A percentile compares a stretch with the other conserved stretches of the same genome.
Evolutionary conservation across 768 basidiomycete genomes (phyloP).

Genomic region (Amanita rimosa): DNA sequence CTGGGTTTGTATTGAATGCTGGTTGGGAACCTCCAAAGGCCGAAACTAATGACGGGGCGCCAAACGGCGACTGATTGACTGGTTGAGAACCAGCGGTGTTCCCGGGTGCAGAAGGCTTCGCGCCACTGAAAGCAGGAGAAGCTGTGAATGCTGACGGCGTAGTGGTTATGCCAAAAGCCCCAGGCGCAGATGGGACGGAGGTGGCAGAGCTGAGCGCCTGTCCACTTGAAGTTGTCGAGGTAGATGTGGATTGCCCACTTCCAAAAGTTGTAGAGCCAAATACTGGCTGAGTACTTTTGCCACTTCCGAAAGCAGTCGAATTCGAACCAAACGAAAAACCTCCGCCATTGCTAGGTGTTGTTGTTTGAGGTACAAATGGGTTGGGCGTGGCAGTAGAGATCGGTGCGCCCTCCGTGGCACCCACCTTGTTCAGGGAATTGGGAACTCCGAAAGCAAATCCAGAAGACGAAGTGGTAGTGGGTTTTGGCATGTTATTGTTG

Average conservation of each 20-base stretch:
- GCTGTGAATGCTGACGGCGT: background rate
- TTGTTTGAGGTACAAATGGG: background rate
- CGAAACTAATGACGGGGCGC: background rate
- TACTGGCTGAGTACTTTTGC: background rate
- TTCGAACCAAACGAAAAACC: background rate
- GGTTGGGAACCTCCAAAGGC: background rate
- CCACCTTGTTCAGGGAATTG: conserved; percentile 10
- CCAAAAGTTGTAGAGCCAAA: background rate
- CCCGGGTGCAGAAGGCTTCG: background rate
- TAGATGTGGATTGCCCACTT: background rate
- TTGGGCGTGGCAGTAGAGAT: conserved; percentile 2
- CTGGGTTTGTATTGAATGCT: background rate
- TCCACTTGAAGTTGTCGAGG: background rate
- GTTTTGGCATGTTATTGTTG: background rate
- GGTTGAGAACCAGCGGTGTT: background rate
- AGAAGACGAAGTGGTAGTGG: background rate
- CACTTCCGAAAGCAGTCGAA: background rate
- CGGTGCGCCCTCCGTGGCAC: background rate
- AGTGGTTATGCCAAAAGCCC: background rate
- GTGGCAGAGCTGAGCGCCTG: background rate
- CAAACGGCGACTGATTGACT: background rate
- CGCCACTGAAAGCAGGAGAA: background rate
- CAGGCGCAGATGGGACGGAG: conserved; percentile 3
- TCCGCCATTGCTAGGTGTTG: background rate
- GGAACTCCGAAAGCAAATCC: background rate